Conservation (phyloP, 257 asterid genomes). For the Salvia rosmarinus region DNA sequence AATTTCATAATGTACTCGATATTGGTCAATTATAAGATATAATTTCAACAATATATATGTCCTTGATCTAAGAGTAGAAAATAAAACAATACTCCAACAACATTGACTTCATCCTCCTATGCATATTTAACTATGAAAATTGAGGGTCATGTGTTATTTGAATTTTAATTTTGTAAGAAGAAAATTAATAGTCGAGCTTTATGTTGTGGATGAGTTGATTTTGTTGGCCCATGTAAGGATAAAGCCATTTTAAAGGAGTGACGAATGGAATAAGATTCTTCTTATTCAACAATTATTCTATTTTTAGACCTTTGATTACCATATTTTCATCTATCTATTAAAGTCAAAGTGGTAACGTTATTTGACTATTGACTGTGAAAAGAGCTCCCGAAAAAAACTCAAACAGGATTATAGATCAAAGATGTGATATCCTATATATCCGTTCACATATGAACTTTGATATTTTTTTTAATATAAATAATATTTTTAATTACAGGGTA, state of each 20-base stretch:
- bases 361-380: neutral
- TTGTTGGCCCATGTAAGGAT: neutral
- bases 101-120: conserved; percentile 6
- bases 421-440: too few species aligned
- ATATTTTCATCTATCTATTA: too few species aligned
- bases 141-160: too few species aligned
- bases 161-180: too few species aligned
- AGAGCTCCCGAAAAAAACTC: neutral
- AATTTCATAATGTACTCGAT: too few species aligned
- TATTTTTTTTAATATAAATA: too few species aligned
- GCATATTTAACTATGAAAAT: conserved; percentile 12
- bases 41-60: too few species aligned
- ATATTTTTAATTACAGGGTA: too few species aligned
- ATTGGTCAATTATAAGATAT: too few species aligned
- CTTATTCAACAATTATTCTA: neutral
- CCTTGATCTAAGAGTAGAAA: neutral
- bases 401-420: too few species aligned
- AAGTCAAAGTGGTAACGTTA: conserved; percentile 2
- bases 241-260: conserved; percentile 8
- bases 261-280: conserved; percentile 18
- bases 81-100: neutral
- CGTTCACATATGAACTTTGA: too few species aligned
- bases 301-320: conserved; percentile 13
- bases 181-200: conserved; percentile 2
- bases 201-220: neutral